Evolutionary conservation across 73 alveolate species (phyloP), one percentile per base, ranked within the genome.

Genomic region (Uronychia setigera): DNA sequence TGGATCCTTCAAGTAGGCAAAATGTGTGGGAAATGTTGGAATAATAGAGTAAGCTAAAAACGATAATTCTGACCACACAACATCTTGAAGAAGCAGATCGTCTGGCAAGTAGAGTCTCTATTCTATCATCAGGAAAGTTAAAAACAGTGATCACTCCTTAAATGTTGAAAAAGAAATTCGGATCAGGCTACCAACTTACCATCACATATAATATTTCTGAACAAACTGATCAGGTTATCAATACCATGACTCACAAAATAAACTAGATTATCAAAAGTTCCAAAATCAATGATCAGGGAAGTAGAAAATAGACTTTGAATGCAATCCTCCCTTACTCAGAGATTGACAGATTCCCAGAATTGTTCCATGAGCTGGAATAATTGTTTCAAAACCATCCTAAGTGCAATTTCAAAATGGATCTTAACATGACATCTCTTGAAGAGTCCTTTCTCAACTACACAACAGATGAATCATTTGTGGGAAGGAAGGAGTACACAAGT

Each of bases 71-170:
- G 86, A 91, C 95, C 60, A 95, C 99, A 11, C 98, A 97, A 88
- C 97, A 97, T 80, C 84, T 97, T 28, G 99, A 97, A 87, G 99
- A 97, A 86, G 99, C 99, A 25, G 99, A 97, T 80, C 92, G 83
- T 31, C 86, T 97, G 74, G 96, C 98, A 35, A 98, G 94, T 82
- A 88, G 99, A 78, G 95, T 97, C n/a, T 97, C 98, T 29, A 95
- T 97, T 5, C 94, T 97, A 97, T 87, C 97, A 76, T 93, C 94
- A 80, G 99, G 99, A 0, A 92, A 90, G 87, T 86, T 87, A 33
- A 91, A 94, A 28, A 92, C 98, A 76, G 89, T 95, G 0, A 98
- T 97, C 32, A 88, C 99, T 30, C 96, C 91, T 0, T 87, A 85
- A 46, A 80, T 81, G 79, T 82, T 94, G 31, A 88, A 94, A 85